These are phyloP conservation scores for Annona cherimola DNA, from an alignment of 164 flowering plant genomes.

Conservation along the genomic window DNA sequence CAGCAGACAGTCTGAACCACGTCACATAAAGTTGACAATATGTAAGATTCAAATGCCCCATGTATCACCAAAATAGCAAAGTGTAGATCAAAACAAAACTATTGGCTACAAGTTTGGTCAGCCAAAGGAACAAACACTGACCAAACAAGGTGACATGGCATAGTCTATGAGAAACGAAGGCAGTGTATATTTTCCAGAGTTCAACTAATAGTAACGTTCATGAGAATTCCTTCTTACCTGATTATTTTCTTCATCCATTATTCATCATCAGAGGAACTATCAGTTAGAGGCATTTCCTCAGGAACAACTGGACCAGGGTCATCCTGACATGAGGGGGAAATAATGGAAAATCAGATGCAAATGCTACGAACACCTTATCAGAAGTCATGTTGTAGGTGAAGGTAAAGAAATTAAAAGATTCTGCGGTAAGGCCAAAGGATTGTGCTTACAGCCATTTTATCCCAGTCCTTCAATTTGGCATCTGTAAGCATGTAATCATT, in stretches of 20 bases:
- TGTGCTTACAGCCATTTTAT: slow-evolving; percentile 61
- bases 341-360: not conserved
- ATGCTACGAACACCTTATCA: not conserved
- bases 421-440: not conserved
- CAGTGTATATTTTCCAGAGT: too few species aligned
- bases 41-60: too few species aligned
- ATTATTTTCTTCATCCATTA: slow-evolving; percentile 6
- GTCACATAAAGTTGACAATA: too few species aligned
- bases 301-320: slow-evolving; percentile 6
- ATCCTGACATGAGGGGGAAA: slow-evolving; percentile 8
- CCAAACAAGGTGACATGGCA: too few species aligned
- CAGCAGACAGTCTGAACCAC: too few species aligned
- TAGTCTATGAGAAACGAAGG: too few species aligned
- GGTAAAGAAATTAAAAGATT: not conserved
- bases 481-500: slow-evolving; percentile 78
- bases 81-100: too few species aligned
- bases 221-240: not conserved
- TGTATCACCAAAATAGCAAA: too few species aligned
- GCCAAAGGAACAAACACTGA: too few species aligned
- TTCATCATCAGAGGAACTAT: slow-evolving; percentile 24
- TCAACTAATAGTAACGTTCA: not conserved
- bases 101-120: too few species aligned
- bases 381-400: not conserved
- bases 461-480: slow-evolving; percentile 89
- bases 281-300: slow-evolving; percentile 10